Base-by-base conservation (phyloP, 169 alveolate genomes). In the Plasmodium coatneyi region DNA sequence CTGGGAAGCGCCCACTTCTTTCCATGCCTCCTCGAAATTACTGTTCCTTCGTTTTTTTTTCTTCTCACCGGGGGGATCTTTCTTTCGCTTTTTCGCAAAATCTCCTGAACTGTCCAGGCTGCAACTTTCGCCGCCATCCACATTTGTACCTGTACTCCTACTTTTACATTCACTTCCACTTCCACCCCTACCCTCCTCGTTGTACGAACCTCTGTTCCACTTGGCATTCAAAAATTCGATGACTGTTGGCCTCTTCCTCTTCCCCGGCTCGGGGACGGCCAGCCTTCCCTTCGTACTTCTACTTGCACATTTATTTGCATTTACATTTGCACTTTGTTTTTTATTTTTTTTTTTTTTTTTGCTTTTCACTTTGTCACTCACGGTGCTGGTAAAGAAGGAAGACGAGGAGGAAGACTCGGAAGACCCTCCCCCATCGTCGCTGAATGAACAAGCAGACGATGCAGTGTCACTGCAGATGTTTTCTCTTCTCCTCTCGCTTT, bases 201-300 rank as follows among this genome's bases (percentile, higher is more conserved):
- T 71, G 78, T 70, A 43, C 2, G 93, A 86, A 70, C n/a, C 16
- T 52, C 86, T 28, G 71, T 86, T 86, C 93, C 93, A 86, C 5
- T 86, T 86, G 79, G 79, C 82, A 86, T 86, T 76, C 70, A 86
- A 34, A 76, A 86, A 86, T 14, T 86, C 93, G 1, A 86, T 86
- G n/a, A 86, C 93, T 6, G 93, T 86, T 46, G 93, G 93, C 34
- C 93, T 86, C 43, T 30, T 86, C 66, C 70, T 86, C 25, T 54
- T 86, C 10, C 30, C 70, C 32, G 2, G 43, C 3, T 74, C 66
- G n/a, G 82, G 81, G 30, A 46, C 41, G 9, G 16, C n/a, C 28
- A 83, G 34, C 4, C 54, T 28, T 72, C 79, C 84, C 28, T 41
- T 84, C 22, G 60, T 14, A 49, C 22, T 49, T 5, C 14, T 49